Percentiles rank a stretch among this genome's conserved stretches.
These are phyloP conservation scores for Cercospora zeae-maydis DNA, from an alignment of 2,329 filamentous ascomycete species.

Conservation along the genomic window DNA sequence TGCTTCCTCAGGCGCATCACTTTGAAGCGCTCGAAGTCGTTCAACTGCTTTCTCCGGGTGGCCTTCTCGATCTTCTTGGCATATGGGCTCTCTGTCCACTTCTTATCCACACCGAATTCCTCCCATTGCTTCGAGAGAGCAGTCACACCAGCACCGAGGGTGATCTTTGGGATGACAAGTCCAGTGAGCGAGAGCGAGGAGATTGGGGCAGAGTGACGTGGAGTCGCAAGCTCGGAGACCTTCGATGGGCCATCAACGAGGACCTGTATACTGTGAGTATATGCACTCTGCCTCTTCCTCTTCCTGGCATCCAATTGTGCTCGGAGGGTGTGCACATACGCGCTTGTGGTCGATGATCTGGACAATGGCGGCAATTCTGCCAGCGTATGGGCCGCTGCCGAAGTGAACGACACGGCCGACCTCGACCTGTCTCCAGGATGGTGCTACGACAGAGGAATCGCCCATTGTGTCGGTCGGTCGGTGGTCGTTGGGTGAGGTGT, in stretches of 20 bases:
- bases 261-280: conserved; percentile 58
- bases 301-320: conserved; percentile 10
- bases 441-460: conserved; percentile 41
- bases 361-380: conserved; percentile 89
- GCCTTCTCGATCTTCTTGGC: conserved; percentile 88
- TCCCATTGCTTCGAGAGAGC: conserved; percentile 86
- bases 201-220: conserved; percentile 82
- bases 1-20: conserved; percentile 99
- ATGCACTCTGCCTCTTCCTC: conserved; percentile 16
- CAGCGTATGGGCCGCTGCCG: conserved; percentile 73
- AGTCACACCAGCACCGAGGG: conserved; percentile 77
- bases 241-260: conserved; percentile 91
- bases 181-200: conserved; percentile 82
- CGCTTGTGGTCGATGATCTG: conserved; percentile 99
- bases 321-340: conserved; percentile 61
- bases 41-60: conserved; percentile 83
- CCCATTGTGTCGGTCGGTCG: conserved; percentile 31
- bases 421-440: conserved; percentile 90
- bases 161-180: conserved; percentile 80
- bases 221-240: conserved; percentile 72
- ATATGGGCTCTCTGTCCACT: conserved; percentile 89
- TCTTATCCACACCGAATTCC: conserved; percentile 83
- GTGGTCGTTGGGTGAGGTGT: conserved; percentile 16
- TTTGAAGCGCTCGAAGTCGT: conserved; percentile 99
- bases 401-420: conserved; percentile 96